A percentile compares a stretch with the other conserved stretches of the same genome.
These are phyloP conservation scores for Diaporthe sp. DNA, from an alignment of 2,329 filamentous ascomycete genomes.

Conservation along the genomic window DNA sequence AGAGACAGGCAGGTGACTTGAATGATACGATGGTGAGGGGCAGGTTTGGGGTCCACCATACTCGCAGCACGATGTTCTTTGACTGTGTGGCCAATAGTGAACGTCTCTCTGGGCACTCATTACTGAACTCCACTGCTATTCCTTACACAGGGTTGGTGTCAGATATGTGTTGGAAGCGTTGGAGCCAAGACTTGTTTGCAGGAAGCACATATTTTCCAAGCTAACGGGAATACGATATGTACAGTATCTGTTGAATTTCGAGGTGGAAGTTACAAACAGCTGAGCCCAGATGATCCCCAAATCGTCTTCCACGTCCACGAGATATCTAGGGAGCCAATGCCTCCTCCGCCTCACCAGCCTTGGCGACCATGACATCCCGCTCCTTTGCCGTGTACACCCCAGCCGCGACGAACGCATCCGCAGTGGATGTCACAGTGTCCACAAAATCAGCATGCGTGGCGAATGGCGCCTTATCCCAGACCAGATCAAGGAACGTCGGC, in stretches of 20 bases:
- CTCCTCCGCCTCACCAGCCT: constrained; percentile 3
- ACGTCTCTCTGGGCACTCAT: no score
- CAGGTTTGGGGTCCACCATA: no score
- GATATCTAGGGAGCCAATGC: background rate
- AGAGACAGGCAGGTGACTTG: no score
- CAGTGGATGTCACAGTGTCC: background rate
- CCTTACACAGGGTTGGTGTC: no score
- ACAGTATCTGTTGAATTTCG: background rate
- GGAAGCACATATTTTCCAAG: background rate
- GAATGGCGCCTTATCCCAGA: constrained; percentile 52
- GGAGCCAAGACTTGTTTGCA: background rate
- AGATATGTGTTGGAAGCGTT: no score
- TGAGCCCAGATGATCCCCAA: background rate
- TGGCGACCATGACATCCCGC: background rate
- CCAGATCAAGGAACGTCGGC: constrained; percentile 50
- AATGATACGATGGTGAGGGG: no score
- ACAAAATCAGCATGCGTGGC: background rate
- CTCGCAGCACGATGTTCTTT: no score
- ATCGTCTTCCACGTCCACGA: no score
- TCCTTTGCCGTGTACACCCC: background rate
- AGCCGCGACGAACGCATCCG: background rate
- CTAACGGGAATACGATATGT: background rate
- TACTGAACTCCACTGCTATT: no score
- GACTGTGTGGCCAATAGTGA: no score
- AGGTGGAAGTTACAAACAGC: background rate